These are phyloP conservation scores for Polygonum maritimum DNA, from an alignment of 148 eudicot genomes.

Conservation along the genomic window DNA sequence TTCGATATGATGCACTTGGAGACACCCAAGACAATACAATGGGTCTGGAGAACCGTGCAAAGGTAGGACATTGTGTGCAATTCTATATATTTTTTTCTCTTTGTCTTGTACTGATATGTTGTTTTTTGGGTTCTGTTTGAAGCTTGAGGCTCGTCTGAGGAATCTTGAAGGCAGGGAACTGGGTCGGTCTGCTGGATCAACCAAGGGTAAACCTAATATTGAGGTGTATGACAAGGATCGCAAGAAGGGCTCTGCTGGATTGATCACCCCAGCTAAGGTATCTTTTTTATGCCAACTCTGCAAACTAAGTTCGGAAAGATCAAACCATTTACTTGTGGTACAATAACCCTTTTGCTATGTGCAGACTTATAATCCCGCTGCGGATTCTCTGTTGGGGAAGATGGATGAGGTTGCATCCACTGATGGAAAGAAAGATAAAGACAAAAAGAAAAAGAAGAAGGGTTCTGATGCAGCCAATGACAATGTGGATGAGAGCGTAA, in stretches of 20 bases:
- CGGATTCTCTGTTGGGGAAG: constrained; percentile 57
- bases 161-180: constrained; percentile 82
- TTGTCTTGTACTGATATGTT: not conserved
- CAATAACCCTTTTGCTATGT: not conserved
- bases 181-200: constrained; percentile 79
- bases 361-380: constrained; percentile 85
- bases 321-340: too few relatives aligned
- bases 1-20: constrained; percentile 89
- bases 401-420: constrained; percentile 11
- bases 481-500: constrained; percentile 2
- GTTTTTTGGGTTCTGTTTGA: constrained; percentile 4
- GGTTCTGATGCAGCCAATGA: constrained; percentile 11
- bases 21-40: constrained; percentile 72
- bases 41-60: constrained; percentile 75
- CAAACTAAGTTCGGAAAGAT: too few relatives aligned
- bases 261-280: constrained; percentile 92
- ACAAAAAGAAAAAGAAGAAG: constrained; percentile 36
- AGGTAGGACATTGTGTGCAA: constrained; percentile 29
- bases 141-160: constrained; percentile 88
- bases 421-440: constrained; percentile 17
- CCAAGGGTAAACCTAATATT: constrained; percentile 90
- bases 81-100: too few relatives aligned
- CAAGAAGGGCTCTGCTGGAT: constrained; percentile 68
- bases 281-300: too few relatives aligned
- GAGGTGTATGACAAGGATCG: constrained; percentile 83